These are phyloP conservation scores for Penstemon newberryi DNA, from an alignment of 257 asterid species.

Conservation along the genomic window DNA sequence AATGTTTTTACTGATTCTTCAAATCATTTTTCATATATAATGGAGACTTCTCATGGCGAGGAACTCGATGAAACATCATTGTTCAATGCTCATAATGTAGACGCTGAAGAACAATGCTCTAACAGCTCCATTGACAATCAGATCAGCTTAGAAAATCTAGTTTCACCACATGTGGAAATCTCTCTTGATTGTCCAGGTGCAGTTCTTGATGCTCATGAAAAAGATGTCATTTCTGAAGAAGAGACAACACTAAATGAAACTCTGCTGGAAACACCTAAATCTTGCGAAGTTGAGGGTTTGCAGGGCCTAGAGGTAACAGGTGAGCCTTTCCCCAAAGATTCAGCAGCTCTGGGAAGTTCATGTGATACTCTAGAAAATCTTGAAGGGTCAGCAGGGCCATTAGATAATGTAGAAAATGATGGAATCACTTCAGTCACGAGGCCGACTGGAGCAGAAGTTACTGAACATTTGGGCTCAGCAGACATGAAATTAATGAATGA, in stretches of 20 bases:
- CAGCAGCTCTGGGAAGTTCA: constrained; percentile 31
- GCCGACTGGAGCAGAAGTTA: constrained; percentile 33
- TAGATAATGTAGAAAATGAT: constrained; percentile 31
- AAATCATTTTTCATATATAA: constrained; percentile 21
- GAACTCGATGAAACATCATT: constrained; percentile 29
- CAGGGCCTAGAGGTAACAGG: constrained; percentile 27
- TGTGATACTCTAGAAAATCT: constrained; percentile 32
- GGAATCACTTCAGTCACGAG: constrained; percentile 27
- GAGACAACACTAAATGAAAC: constrained; percentile 26
- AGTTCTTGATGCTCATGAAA: constrained; percentile 31
- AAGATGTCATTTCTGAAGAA: constrained; percentile 35
- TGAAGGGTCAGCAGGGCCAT: constrained; percentile 27
- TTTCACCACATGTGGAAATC: constrained; percentile 14
- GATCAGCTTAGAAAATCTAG: constrained; percentile 32
- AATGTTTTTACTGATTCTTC: constrained; percentile 31
- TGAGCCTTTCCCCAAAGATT: constrained; percentile 26
- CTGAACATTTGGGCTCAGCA: constrained; percentile 27
- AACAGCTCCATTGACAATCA: constrained; percentile 29
- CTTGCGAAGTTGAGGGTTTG: constrained; percentile 32
- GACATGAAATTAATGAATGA: constrained; percentile 32
- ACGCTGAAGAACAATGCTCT: constrained; percentile 32
- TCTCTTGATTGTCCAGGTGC: constrained; percentile 30
- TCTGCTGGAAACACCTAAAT: constrained; percentile 29
- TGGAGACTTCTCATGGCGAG: constrained; percentile 31
- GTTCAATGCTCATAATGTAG: constrained; percentile 25